These are phyloP conservation scores for Allantophomopsis lycopodina DNA, from an alignment of 2,329 filamentous ascomycete species.

Conservation along the genomic window DNA sequence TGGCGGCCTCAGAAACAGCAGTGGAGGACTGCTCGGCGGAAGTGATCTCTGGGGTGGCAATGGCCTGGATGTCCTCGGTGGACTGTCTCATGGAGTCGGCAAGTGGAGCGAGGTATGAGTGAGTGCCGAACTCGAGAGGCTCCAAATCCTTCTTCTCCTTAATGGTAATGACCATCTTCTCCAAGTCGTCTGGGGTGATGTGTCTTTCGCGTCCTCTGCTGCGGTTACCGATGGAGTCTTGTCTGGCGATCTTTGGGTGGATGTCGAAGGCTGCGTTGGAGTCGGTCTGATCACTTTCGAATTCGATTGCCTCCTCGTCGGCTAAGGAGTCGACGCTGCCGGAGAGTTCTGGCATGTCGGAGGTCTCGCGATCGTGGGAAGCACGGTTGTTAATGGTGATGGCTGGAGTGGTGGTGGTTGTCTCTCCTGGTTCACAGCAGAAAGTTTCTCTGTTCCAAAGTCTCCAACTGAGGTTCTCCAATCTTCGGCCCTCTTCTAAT, in stretches of 20 bases:
- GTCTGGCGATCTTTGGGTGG: constrained; percentile 53
- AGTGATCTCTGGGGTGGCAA: constrained; percentile 6
- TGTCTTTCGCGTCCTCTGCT: constrained; percentile 70
- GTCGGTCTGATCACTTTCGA: constrained; percentile 22
- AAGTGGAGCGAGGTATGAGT: constrained; percentile 28
- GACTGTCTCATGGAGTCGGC: constrained; percentile 18
- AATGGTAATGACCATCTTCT: constrained; percentile 89
- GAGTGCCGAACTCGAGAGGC: constrained; percentile 28
- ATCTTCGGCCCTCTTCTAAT: constrained; percentile 78
- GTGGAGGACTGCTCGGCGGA: constrained; percentile 25
- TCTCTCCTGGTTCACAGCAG: constrained; percentile 57
- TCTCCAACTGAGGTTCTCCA: constrained; percentile 94
- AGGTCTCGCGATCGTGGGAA: constrained; percentile 23
- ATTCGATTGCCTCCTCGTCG: constrained; percentile 53
- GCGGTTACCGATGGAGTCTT: constrained; percentile 59
- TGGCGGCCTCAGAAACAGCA: constrained; percentile 26
- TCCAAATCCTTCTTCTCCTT: constrained; percentile 66
- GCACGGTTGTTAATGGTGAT: constrained; percentile 19
- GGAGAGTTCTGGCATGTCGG: constrained; percentile 59
- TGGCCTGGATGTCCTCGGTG: constrained; percentile 1
- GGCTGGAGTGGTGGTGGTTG: constrained; percentile 27
- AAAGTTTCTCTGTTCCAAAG: constrained; percentile 91
- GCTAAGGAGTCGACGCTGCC: constrained; percentile 63
- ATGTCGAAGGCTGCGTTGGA: constrained; percentile 42
- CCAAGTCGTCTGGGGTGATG: constrained; percentile 82